Percentiles rank a stretch among this genome's conserved stretches.
phyloP scores from a whole-genome alignment of 176 grass and related monocot genomes.

The Oryza glumipatula region DNA sequence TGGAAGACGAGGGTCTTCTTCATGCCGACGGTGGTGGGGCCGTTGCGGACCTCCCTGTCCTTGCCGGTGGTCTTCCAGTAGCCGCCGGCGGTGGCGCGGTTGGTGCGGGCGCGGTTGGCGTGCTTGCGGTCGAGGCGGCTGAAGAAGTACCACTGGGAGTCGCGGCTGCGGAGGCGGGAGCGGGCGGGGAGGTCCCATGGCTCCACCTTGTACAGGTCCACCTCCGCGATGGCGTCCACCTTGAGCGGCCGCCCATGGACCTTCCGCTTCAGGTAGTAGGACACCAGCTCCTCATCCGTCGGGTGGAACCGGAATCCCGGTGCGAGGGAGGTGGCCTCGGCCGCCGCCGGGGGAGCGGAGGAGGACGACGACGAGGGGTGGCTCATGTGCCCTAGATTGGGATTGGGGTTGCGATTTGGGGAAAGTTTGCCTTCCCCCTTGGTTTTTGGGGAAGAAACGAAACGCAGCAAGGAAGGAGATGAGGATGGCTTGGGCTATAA shows the following conservation, averaged over 20 bases:
- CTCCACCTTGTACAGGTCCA: constrained; percentile 92
- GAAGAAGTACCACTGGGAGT: constrained; percentile 99
- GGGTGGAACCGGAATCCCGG: constrained; percentile 84
- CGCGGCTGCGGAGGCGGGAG: constrained; percentile 77
- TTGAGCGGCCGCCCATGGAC: constrained; percentile 64
- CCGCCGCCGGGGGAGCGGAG: constrained; percentile 6
- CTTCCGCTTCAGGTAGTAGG: constrained; percentile 94
- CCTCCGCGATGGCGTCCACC: constrained; percentile 83
- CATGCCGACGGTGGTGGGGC: constrained; percentile 66
- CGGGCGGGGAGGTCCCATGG: constrained; percentile 81
- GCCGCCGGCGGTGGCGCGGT: constrained; percentile 69
- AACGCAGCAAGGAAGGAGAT: no score
- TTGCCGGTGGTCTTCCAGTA: constrained; percentile 99
- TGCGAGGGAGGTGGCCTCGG: constrained; percentile 58
- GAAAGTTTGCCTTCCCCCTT: constrained; percentile 18
- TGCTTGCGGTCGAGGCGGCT: constrained; percentile 94
- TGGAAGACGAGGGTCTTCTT: constrained; percentile 99
- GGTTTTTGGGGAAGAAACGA: neutral
- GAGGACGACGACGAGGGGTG: constrained; percentile 46
- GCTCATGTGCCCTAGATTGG: constrained; percentile 51
- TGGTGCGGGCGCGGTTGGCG: constrained; percentile 79
- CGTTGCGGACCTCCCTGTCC: constrained; percentile 76
- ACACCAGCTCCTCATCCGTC: constrained; percentile 82
- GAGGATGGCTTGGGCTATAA: constrained; percentile 46
- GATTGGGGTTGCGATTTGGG: constrained; percentile 3